Evolutionary conservation across 2,329 filamentous ascomycete species (phyloP), one percentile per base, ranked within the genome.

Genomic region (Aureobasidium sp.): DNA sequence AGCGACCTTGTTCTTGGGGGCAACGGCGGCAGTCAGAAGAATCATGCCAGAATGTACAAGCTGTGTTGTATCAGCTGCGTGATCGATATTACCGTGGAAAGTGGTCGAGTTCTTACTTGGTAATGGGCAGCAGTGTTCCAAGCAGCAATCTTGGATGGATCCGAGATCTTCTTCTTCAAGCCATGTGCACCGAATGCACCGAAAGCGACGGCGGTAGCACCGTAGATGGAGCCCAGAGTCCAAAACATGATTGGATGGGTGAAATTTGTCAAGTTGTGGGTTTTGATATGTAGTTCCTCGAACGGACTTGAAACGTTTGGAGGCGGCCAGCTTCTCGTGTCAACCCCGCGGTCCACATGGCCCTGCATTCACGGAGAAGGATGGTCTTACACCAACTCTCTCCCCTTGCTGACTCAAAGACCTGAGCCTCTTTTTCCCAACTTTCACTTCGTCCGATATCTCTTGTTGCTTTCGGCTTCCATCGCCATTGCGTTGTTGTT

Each of bases 121-220:
- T 88, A 88, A 42, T 88, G 84, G 2, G 85, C 84, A 1, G 84
- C 85, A 0, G 84, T 88, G 11, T 73, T 71, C 80, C 83, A 88
- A 69, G 78, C 86, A 6, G 82, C 79, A 42, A 87, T 70, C 62
- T 78, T 78, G 13, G 76, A 71, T 3, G 84, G 84, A 65, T 87
- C 84, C 10, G 78, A 68, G 67, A 86, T 82, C 64, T 76, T 75
- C 62, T 79, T 79, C 74, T 86, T 87, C 42, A 88, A 75, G 11
- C 84, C 84, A 69, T 88, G 85, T 13, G 84, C 84, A 37, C 85
- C 85, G 71, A 88, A 88, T 0, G 85, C 85, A 33, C 85, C 85
- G 60, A 87, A 70, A 17, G 76, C 76, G 51, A 88, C 84, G 68
- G 81, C 79, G 4, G 79, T 74, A 10, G 84, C 85, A 71, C 84